phyloP scores from a whole-genome alignment of 1,284 basidiomycete species.

The Sparassis latifolia region DNA sequence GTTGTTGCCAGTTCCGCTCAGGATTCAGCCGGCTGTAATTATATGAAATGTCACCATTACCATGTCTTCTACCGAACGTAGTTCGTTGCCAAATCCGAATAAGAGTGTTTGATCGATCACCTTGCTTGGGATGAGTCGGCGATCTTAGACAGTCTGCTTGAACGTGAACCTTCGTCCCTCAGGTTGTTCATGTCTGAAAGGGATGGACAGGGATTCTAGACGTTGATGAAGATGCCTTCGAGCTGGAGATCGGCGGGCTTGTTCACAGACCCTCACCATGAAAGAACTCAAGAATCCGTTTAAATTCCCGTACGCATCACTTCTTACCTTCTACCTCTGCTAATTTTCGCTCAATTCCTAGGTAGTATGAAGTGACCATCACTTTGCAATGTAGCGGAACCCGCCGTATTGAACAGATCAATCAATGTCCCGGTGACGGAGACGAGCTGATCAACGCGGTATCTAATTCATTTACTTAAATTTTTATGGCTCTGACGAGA shows the following conservation, averaged over 20 bases:
- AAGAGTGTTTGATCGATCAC: too few relatives aligned
- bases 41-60: too few relatives aligned
- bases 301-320: slow-evolving; percentile 36
- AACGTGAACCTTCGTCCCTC: too few relatives aligned
- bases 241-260: slow-evolving; percentile 44
- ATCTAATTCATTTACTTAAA: neutral
- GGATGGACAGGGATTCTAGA: slow-evolving; percentile 28
- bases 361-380: slow-evolving; percentile 43
- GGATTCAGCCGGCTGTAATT: too few relatives aligned
- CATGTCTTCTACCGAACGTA: too few relatives aligned
- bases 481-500: neutral
- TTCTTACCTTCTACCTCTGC: neutral
- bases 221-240: slow-evolving; percentile 36
- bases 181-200: neutral
- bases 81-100: too few relatives aligned
- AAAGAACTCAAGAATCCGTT: slow-evolving; percentile 39
- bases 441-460: slow-evolving; percentile 48
- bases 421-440: slow-evolving; percentile 49
- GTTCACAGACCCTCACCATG: slow-evolving; percentile 39
- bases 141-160: too few relatives aligned
- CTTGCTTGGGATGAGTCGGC: too few relatives aligned
- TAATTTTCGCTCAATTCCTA: too few relatives aligned
- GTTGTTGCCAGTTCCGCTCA: too few relatives aligned
- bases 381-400: slow-evolving; percentile 52
- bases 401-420: slow-evolving; percentile 47